These are phyloP conservation scores for Diplodia corticola DNA, from an alignment of 2,329 filamentous ascomycete genomes.

Conservation along the genomic window DNA sequence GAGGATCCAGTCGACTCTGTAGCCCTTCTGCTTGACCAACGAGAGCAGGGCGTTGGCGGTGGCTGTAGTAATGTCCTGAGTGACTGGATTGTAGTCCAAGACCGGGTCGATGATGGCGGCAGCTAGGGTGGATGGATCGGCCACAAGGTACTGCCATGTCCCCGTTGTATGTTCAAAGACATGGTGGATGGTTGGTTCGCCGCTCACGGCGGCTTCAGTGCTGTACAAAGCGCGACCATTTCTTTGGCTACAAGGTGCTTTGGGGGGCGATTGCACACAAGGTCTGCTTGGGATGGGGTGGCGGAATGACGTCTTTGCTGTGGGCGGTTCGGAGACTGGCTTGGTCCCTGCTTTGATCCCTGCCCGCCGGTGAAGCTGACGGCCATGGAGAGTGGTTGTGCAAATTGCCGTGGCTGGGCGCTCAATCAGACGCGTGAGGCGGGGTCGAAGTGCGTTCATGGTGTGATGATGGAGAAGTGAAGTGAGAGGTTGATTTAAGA, in stretches of 20 bases:
- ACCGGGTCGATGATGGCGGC: constrained; percentile 63
- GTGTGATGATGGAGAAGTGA: background rate
- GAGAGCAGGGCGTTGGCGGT: constrained; percentile 54
- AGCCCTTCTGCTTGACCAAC: constrained; percentile 45
- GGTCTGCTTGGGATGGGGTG: background rate
- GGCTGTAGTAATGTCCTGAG: constrained; percentile 47
- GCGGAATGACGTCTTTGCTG: background rate
- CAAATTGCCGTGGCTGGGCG: background rate
- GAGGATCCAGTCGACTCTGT: constrained; percentile 53
- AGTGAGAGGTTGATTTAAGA: background rate
- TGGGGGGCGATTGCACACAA: background rate
- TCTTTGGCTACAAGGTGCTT: background rate
- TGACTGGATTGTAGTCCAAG: constrained; percentile 53
- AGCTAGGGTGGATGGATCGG: constrained; percentile 49
- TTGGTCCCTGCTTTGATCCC: background rate
- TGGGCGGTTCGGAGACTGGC: background rate
- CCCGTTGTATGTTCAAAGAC: constrained; percentile 43
- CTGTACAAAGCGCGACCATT: background rate
- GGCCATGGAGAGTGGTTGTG: background rate
- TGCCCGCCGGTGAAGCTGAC: background rate
- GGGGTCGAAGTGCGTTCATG: background rate
- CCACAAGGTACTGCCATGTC: constrained; percentile 61
- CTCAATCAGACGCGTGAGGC: background rate
- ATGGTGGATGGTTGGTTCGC: constrained; percentile 31
- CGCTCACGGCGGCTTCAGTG: background rate